Evolutionary conservation across 352 stramenopile genomes (phyloP).

Genomic region (Phytophthora fragariae): DNA sequence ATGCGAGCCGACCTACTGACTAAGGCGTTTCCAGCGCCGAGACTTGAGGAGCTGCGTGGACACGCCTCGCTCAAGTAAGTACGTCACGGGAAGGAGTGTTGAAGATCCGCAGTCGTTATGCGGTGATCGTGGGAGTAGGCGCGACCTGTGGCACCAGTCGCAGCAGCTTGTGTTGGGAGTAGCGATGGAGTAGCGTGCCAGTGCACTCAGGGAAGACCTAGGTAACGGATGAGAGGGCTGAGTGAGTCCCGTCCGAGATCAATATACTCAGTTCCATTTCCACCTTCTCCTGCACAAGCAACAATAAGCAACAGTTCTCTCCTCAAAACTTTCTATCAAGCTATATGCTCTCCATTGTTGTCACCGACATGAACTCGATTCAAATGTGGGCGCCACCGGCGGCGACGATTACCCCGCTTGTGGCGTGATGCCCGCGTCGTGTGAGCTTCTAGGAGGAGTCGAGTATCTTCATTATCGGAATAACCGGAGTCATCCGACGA

Average conservation of each 20-base stretch:
- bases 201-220: not conserved
- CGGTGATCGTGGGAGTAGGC: not conserved
- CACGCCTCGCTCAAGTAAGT: not conserved
- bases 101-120: not conserved
- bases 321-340: no score
- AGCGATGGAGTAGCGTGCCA: not conserved
- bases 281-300: not conserved
- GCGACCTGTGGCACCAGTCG: not conserved
- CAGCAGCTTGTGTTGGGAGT: not conserved
- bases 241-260: not conserved
- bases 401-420: no score
- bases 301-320: not conserved
- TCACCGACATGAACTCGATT: no score
- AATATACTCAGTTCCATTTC: not conserved
- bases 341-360: no score
- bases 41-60: not conserved
- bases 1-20: not conserved
- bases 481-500: no score
- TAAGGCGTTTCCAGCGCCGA: not conserved
- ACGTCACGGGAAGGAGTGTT: conserved; percentile 1
- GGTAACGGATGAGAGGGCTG: not conserved
- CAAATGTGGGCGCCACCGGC: no score
- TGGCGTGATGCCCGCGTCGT: no score
- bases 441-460: no score
- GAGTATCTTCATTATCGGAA: no score